Evolutionary conservation across 345 rosid species (phyloP).

Genomic region (Balakata baccata): DNA sequence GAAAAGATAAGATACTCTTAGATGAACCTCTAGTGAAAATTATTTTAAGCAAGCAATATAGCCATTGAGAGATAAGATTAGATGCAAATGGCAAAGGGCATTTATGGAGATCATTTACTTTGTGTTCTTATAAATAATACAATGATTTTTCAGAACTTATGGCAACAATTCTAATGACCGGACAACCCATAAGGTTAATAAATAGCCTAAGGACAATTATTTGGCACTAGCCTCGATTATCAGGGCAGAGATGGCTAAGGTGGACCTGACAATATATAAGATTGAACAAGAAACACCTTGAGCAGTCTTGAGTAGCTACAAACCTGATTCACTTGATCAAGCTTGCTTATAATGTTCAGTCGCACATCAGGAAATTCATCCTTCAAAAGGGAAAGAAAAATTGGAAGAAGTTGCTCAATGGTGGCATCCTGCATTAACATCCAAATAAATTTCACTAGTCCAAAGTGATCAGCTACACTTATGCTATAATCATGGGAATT

Average conservation of each 20-base stretch:
- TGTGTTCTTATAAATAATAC: not conserved
- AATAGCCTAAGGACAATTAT: too few relatives aligned
- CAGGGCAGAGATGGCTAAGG: not conserved
- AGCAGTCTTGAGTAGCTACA: constrained; percentile 15
- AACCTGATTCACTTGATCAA: constrained; percentile 98
- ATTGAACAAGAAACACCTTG: not conserved
- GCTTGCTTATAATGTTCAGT: constrained; percentile 95
- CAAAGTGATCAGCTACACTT: not conserved
- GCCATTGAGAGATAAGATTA: not conserved
- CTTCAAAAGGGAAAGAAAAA: constrained; percentile 88
- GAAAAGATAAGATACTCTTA: not conserved
- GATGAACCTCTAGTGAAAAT: not conserved
- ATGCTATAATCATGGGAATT: not conserved
- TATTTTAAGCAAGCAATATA: not conserved
- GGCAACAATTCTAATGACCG: too few relatives aligned
- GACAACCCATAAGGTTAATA: too few relatives aligned
- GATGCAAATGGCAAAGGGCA: constrained; percentile 1
- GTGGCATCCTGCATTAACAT: constrained; percentile 71
- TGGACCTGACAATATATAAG: not conserved
- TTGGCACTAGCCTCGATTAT: too few relatives aligned
- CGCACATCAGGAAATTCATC: constrained; percentile 99
- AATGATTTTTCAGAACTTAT: not conserved
- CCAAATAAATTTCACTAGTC: constrained; percentile 10
- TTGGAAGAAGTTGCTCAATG: constrained; percentile 94
- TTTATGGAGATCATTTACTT: not conserved